A percentile compares a stretch with the other conserved stretches of the same genome.
phyloP scores from a whole-genome alignment of 345 rosid genomes.

The Eucalyptus erythrocorys region DNA sequence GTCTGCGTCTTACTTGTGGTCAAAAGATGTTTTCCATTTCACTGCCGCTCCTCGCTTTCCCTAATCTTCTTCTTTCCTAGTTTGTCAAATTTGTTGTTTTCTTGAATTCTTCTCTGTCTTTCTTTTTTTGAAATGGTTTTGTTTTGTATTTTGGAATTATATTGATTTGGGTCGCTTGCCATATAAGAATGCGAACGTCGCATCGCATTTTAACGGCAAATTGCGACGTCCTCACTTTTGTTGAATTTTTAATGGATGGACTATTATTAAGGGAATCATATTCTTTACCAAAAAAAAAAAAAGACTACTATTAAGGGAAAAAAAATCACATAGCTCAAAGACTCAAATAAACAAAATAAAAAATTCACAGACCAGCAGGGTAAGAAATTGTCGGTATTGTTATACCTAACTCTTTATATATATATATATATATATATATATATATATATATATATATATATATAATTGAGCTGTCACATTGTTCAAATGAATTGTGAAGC shows the following conservation, averaged over 20 bases:
- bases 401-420: no score
- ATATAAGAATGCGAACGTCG: background rate
- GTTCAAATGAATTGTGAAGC: background rate
- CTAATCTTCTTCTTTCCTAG: background rate
- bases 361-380: no score
- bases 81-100: background rate
- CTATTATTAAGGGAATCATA: background rate
- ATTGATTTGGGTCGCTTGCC: background rate
- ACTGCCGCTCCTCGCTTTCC: background rate
- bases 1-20: background rate
- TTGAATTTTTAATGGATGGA: background rate
- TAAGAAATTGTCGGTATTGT: no score
- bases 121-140: no score
- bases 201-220: background rate
- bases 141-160: background rate
- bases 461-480: no score
- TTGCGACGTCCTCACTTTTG: background rate
- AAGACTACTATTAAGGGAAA: background rate
- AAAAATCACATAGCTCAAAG: background rate
- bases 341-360: background rate
- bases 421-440: no score
- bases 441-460: no score
- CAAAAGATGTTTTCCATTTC: background rate
- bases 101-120: background rate
- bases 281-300: no score